phyloP scores from a whole-genome alignment of 441 rosid species.

The Erodium trifolium region DNA sequence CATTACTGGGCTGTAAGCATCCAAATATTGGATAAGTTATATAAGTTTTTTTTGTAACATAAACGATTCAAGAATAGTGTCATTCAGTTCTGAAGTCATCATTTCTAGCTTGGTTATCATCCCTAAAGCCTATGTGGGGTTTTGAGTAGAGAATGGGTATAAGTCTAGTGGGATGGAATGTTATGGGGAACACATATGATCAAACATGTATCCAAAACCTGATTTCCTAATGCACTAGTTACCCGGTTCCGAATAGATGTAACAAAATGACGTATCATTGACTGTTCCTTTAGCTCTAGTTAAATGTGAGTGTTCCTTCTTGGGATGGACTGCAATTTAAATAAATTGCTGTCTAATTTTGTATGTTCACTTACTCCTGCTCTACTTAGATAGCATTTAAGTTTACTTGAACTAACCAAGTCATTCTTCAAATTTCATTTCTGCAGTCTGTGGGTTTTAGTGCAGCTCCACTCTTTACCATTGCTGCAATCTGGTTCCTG shows the following conservation, averaged over 20 bases:
- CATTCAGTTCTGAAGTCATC: background rate
- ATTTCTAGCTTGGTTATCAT: background rate
- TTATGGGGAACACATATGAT: background rate
- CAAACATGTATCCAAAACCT: background rate
- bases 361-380: too few relatives aligned
- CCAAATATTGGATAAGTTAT: background rate
- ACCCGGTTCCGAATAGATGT: background rate
- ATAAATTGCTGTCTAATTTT: too few relatives aligned
- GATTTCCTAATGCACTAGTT: background rate
- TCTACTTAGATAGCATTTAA: too few relatives aligned
- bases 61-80: background rate
- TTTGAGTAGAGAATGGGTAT: too few relatives aligned
- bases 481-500: too few relatives aligned
- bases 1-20: conserved; percentile 27
- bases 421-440: too few relatives aligned
- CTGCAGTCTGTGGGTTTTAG: too few relatives aligned
- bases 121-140: background rate
- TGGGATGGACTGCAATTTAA: too few relatives aligned
- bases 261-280: background rate
- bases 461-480: too few relatives aligned
- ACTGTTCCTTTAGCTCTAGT: too few relatives aligned
- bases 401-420: too few relatives aligned
- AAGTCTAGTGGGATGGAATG: background rate
- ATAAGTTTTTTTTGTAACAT: background rate
- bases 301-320: too few relatives aligned